Base-by-base conservation (phyloP, 2,329 filamentous ascomycete genomes). In the Reticulascus tulasneorum region DNA sequence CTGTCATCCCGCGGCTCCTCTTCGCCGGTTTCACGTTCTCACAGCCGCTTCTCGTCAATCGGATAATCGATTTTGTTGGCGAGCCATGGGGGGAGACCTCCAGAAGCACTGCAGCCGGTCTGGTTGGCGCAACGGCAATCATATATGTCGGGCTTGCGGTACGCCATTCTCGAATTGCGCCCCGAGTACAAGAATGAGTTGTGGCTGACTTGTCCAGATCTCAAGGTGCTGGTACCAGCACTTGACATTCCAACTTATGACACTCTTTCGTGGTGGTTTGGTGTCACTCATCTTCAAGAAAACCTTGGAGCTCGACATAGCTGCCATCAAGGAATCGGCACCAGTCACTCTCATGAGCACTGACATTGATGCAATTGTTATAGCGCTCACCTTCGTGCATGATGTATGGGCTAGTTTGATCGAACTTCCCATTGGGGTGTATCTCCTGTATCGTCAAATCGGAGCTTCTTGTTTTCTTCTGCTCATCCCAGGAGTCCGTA, bases 271-370 rank as follows among this genome's bases (percentile, higher is more conserved):
- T 16, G 62, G 54, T 2, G 55, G 52, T 2, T 37, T 66, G 2
- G 48, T 60, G 5, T 65, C 69, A 0, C 54, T 76, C 45, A 64
- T 79, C 3, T 78, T 71, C 46, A 60, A 63, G 13, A 69, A 71
- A 45, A 69, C 67, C 0, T 38, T 68, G 1, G 45, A 49, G 1
- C 41, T 67, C 12, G 52, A 52, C 9, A 48, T 52, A 0, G 43
- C 49, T 1, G 43, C 50, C 2, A 48, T 57, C 17, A 57, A 62
- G 12, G 62, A 65, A 16, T 54, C 56, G 1, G 58, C 59, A 1
- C 56, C 67, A 2, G 46, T 66, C 5, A 71, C 66, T 1, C 51
- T 71, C 7, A 72, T 73, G 65, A 65, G 60, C 12, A 61, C 64
- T 1, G 67, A 71, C 34, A 58, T 72, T 6, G 65, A 67, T 8